Conservation (phyloP, 495 filamentous ascomycete species). For the Penicillium paradoxum region DNA sequence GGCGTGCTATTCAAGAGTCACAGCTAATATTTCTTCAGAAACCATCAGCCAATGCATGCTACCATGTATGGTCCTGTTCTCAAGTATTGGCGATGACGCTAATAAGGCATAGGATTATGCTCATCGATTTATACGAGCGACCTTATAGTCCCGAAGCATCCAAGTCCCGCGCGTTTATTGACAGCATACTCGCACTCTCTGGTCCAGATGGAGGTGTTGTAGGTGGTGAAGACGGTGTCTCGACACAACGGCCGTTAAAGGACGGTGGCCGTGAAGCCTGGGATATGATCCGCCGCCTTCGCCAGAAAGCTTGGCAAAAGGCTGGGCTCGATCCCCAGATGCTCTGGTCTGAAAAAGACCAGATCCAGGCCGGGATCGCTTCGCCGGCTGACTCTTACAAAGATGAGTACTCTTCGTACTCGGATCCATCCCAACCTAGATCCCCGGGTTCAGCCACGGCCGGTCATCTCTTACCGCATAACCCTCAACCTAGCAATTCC, state of each 20-base stretch:
- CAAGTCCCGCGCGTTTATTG: slow-evolving; percentile 45
- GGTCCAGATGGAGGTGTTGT: slow-evolving; percentile 49
- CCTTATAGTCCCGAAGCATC: slow-evolving; percentile 46
- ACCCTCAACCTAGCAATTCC: slow-evolving; percentile 28
- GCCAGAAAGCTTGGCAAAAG: slow-evolving; percentile 49
- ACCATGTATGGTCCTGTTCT: slow-evolving; percentile 33
- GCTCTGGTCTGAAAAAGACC: slow-evolving; percentile 46
- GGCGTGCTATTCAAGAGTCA: background rate
- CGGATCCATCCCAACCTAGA: slow-evolving; percentile 2
- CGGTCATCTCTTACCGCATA: background rate
- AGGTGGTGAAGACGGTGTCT: slow-evolving; percentile 47
- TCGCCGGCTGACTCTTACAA: slow-evolving; percentile 18
- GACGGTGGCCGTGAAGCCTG: slow-evolving; percentile 53
- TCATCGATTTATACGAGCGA: slow-evolving; percentile 52
- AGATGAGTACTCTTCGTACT: slow-evolving; percentile 11
- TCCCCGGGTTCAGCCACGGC: slow-evolving; percentile 3
- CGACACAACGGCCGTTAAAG: slow-evolving; percentile 42
- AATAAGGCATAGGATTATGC: slow-evolving; percentile 40
- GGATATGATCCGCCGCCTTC: slow-evolving; percentile 50
- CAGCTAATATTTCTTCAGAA: slow-evolving; percentile 21
- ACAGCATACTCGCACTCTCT: slow-evolving; percentile 48
- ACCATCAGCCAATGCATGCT: slow-evolving; percentile 54
- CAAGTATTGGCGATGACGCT: background rate
- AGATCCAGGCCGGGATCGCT: slow-evolving; percentile 35
- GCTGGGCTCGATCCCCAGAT: slow-evolving; percentile 42